Evolutionary conservation across 2,329 filamentous ascomycete species (phyloP).

Genomic region (Scedosporium dehoogii): DNA sequence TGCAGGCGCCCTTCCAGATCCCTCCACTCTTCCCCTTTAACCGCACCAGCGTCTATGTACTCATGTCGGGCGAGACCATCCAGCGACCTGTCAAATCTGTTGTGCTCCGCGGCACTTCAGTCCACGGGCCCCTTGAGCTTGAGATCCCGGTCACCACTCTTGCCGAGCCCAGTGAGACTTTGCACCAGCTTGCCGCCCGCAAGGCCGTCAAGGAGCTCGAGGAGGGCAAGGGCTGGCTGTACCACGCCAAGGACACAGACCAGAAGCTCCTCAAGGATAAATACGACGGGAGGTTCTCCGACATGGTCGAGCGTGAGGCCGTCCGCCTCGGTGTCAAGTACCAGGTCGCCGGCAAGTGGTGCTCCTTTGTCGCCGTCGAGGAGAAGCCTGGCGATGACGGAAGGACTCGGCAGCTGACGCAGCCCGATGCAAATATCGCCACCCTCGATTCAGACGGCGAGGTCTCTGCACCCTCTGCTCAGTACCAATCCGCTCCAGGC

Average conservation of each 20-base stretch:
- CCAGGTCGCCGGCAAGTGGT: constrained; percentile 60
- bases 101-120: constrained; percentile 45
- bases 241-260: constrained; percentile 34
- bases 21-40: constrained; percentile 58
- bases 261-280: constrained; percentile 35
- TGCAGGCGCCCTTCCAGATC: constrained; percentile 56
- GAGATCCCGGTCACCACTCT: constrained; percentile 51
- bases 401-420: neutral
- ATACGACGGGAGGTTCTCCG: constrained; percentile 39
- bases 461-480: neutral
- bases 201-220: constrained; percentile 62
- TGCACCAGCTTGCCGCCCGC: constrained; percentile 62
- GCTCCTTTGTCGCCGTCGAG: constrained; percentile 61
- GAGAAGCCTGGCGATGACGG: constrained; percentile 16
- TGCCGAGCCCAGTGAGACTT: constrained; percentile 35
- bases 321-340: constrained; percentile 55
- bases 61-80: constrained; percentile 42
- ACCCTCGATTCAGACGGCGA: neutral
- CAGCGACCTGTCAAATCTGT: constrained; percentile 42
- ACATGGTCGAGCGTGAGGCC: constrained; percentile 55
- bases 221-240: constrained; percentile 58
- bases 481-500: neutral
- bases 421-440: neutral
- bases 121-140: constrained; percentile 49
- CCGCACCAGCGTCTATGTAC: constrained; percentile 54